Conservation (phyloP, 2,329 filamentous ascomycete species). For the Diaporthe humulicola region DNA sequence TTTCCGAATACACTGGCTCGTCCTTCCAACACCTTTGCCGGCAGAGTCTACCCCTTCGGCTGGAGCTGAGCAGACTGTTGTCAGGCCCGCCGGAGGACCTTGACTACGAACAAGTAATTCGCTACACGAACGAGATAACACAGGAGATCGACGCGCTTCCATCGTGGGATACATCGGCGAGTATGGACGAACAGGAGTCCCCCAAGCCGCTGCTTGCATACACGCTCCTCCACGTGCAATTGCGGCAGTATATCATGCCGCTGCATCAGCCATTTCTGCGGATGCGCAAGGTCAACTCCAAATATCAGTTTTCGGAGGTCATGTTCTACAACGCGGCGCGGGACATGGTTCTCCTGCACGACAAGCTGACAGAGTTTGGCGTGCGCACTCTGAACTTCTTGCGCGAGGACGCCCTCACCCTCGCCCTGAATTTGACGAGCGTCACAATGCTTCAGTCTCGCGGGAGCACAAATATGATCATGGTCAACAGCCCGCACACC, state of each 20-base stretch:
- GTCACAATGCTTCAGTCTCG: constrained; percentile 72
- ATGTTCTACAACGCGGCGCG: constrained; percentile 74
- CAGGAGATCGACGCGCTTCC: constrained; percentile 72
- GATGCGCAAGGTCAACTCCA: constrained; percentile 70
- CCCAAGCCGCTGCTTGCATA: constrained; percentile 70
- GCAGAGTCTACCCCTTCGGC: constrained; percentile 67
- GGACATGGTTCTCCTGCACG: constrained; percentile 72
- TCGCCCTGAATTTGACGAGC: constrained; percentile 72
- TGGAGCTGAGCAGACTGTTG: constrained; percentile 69
- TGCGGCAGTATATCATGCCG: constrained; percentile 73
- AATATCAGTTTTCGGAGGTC: constrained; percentile 73
- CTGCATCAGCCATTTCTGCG: constrained; percentile 73
- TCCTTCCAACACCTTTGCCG: constrained; percentile 71
- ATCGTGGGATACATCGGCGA: constrained; percentile 62
- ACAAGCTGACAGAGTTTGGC: constrained; percentile 70
- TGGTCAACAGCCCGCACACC: constrained; percentile 72
- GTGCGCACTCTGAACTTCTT: constrained; percentile 71
- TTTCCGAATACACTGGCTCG: constrained; percentile 68
- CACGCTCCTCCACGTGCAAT: constrained; percentile 71
- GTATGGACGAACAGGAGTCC: constrained; percentile 52
- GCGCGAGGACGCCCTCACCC: constrained; percentile 70
- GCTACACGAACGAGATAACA: constrained; percentile 71
- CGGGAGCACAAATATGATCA: constrained; percentile 71
- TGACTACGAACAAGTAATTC: constrained; percentile 73
- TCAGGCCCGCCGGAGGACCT: constrained; percentile 67